A percentile compares a stretch with the other conserved stretches of the same genome.
phyloP scores from a whole-genome alignment of 495 filamentous ascomycete species.

The Hypomontagnella submonticulosa region DNA sequence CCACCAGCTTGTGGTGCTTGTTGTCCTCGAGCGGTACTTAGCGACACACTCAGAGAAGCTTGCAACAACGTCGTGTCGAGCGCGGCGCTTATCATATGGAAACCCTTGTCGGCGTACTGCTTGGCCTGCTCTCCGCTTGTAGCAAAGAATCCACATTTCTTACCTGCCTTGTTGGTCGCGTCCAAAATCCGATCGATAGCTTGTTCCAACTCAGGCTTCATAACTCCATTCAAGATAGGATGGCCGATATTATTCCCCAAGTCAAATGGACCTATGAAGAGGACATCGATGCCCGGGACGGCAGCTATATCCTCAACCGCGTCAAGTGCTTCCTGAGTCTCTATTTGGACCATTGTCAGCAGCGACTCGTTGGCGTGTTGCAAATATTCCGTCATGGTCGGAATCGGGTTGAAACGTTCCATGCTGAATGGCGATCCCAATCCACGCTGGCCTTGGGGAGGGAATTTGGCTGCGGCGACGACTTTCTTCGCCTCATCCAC shows the following conservation, averaged over 20 bases:
- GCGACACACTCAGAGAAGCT: slow-evolving; percentile 54
- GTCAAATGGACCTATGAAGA: slow-evolving; percentile 85
- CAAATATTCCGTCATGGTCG: slow-evolving; percentile 71
- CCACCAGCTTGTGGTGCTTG: slow-evolving; percentile 44
- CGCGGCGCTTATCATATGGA: slow-evolving; percentile 77
- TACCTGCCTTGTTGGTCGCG: slow-evolving; percentile 73
- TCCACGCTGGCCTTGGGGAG: slow-evolving; percentile 70
- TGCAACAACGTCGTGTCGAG: slow-evolving; percentile 69
- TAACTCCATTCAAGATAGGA: slow-evolving; percentile 70
- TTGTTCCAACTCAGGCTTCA: slow-evolving; percentile 71
- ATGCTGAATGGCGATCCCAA: slow-evolving; percentile 75
- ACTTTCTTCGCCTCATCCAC: slow-evolving; percentile 70
- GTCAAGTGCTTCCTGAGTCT: slow-evolving; percentile 78
- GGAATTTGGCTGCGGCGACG: slow-evolving; percentile 72
- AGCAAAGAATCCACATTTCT: slow-evolving; percentile 83
- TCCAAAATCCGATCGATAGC: slow-evolving; percentile 72
- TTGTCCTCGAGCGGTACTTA: slow-evolving; percentile 60
- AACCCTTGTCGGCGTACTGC: slow-evolving; percentile 72
- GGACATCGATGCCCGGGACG: slow-evolving; percentile 74
- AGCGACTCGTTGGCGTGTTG: slow-evolving; percentile 77
- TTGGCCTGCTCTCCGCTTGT: slow-evolving; percentile 72
- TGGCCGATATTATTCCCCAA: slow-evolving; percentile 79
- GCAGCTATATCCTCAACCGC: slow-evolving; percentile 77
- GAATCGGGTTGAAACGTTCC: slow-evolving; percentile 67
- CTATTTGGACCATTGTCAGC: slow-evolving; percentile 82